These are phyloP conservation scores for Monilinia fructicola DNA, from an alignment of 2,329 filamentous ascomycete species.

Conservation along the genomic window DNA sequence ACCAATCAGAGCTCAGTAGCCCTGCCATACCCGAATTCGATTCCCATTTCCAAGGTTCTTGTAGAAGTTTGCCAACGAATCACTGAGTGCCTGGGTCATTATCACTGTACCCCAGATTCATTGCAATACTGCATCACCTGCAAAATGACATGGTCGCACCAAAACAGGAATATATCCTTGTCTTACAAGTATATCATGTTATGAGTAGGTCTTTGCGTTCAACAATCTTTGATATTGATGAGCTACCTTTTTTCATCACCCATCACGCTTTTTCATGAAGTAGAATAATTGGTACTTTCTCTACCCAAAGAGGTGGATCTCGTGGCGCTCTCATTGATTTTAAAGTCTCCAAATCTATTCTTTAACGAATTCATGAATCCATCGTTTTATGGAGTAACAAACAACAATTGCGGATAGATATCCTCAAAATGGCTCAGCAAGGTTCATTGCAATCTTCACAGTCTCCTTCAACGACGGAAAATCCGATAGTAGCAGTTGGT, in stretches of 20 bases:
- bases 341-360: background rate
- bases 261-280: background rate
- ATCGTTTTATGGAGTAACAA: background rate
- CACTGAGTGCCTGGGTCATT: background rate
- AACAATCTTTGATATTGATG: background rate
- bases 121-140: constrained; percentile 27
- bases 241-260: background rate
- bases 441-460: constrained; percentile 24
- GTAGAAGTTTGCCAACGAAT: constrained; percentile 5
- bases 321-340: background rate
- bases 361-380: background rate
- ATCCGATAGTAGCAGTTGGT: constrained; percentile 33
- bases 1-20: background rate
- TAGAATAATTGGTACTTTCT: background rate
- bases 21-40: background rate
- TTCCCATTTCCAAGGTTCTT: constrained; percentile 16
- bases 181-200: background rate
- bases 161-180: constrained; percentile 24
- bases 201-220: background rate
- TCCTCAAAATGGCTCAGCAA: constrained; percentile 24
- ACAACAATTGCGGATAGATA: background rate
- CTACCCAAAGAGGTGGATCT: too few relatives aligned
- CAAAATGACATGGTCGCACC: constrained; percentile 25
- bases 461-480: constrained; percentile 28
- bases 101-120: background rate